A percentile compares a stretch with the other conserved stretches of the same genome.
phyloP scores from a whole-genome alignment of 768 basidiomycete species.

The Serendipita vermifera region DNA sequence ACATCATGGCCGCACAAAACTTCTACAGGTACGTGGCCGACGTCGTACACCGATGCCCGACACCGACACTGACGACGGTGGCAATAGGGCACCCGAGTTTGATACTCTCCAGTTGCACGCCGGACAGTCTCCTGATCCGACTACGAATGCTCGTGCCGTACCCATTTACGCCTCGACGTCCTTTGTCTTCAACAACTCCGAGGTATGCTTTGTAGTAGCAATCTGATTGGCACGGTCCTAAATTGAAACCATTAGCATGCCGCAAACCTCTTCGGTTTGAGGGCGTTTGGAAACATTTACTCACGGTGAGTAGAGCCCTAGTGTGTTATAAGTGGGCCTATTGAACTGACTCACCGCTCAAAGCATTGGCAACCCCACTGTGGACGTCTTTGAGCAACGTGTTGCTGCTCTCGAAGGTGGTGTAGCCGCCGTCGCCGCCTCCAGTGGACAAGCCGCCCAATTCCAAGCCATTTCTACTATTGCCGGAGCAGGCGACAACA shows the following conservation, averaged over 20 bases:
- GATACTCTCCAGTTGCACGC: slow-evolving; percentile 73
- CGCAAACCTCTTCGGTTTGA: slow-evolving; percentile 56
- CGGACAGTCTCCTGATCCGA: slow-evolving; percentile 48
- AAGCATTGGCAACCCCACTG: slow-evolving; percentile 53
- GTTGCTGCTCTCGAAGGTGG: slow-evolving; percentile 75
- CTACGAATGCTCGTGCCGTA: slow-evolving; percentile 60
- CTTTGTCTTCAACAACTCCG: slow-evolving; percentile 60
- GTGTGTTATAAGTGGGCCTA: neutral
- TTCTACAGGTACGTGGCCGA: slow-evolving; percentile 14
- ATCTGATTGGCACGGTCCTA: neutral
- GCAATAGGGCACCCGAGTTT: slow-evolving; percentile 43
- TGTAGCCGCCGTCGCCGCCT: slow-evolving; percentile 54
- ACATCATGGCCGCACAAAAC: slow-evolving; percentile 12
- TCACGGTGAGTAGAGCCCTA: slow-evolving; percentile 24
- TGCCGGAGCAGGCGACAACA: slow-evolving; percentile 58
- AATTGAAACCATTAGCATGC: slow-evolving; percentile 36
- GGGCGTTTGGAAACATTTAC: slow-evolving; percentile 47
- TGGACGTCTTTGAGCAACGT: slow-evolving; percentile 65
- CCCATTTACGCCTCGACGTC: slow-evolving; percentile 67
- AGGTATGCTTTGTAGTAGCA: slow-evolving; percentile 28
- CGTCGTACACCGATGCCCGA: neutral
- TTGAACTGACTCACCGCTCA: neutral
- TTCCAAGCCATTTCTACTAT: slow-evolving; percentile 55
- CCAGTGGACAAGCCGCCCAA: slow-evolving; percentile 63
- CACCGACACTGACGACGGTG: neutral